phyloP scores from a whole-genome alignment of 2,329 filamentous ascomycete species.

The Aspergillus fumigatus region DNA sequence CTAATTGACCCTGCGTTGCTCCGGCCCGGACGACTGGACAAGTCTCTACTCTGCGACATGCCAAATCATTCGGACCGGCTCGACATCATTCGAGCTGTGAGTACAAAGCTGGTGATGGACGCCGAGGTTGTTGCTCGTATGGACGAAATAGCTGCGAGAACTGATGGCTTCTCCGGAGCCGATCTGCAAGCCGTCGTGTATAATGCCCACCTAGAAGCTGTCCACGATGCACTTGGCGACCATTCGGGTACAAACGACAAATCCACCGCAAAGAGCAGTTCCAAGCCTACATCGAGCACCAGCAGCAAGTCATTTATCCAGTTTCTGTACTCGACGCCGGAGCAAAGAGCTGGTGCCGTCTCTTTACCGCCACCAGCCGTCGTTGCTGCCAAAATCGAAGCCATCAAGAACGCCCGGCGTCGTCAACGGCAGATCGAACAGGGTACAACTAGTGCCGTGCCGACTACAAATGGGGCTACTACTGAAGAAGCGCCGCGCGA shows the following conservation, averaged over 20 bases:
- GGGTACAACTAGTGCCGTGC: slow-evolving; percentile 15
- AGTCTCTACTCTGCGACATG: slow-evolving; percentile 87
- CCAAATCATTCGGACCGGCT: slow-evolving; percentile 73
- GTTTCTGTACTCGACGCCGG: slow-evolving; percentile 68
- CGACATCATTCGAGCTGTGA: slow-evolving; percentile 84
- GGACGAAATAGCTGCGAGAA: slow-evolving; percentile 69
- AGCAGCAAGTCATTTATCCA: slow-evolving; percentile 60
- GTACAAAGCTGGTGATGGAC: slow-evolving; percentile 70
- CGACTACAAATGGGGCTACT: slow-evolving; percentile 19
- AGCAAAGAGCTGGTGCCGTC: slow-evolving; percentile 52
- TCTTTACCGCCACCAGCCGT: slow-evolving; percentile 71
- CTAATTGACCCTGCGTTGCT: slow-evolving; percentile 91
- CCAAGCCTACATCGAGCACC: slow-evolving; percentile 29
- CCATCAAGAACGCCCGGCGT: slow-evolving; percentile 67
- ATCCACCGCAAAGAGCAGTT: slow-evolving; percentile 21
- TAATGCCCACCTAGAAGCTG: slow-evolving; percentile 94
- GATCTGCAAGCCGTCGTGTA: slow-evolving; percentile 93
- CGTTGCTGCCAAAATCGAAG: slow-evolving; percentile 75
- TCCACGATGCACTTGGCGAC: slow-evolving; percentile 81
- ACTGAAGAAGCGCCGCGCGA: slow-evolving; percentile 38
- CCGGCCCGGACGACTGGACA: slow-evolving; percentile 87
- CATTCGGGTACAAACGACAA: slow-evolving; percentile 37
- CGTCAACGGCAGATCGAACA: slow-evolving; percentile 54
- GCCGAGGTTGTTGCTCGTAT: slow-evolving; percentile 61
- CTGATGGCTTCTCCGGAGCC: slow-evolving; percentile 88